Evolutionary conservation across 805 yeast species (phyloP).

Genomic region (Nakazawaea wickerhamii): DNA sequence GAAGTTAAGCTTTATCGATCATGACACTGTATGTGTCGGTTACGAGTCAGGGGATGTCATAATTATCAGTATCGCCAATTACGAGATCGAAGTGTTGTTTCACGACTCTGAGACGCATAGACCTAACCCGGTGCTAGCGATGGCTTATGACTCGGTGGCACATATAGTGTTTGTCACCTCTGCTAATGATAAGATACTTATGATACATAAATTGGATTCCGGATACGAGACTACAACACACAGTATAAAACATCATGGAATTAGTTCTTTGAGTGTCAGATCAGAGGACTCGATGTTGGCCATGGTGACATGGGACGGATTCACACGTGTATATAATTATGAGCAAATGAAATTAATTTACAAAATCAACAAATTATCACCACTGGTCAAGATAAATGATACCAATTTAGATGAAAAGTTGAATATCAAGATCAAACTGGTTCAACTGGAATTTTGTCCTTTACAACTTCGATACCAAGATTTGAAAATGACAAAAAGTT

Average conservation of each 20-base stretch:
- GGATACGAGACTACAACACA: conserved; percentile 1
- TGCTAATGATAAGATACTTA: conserved; percentile 34
- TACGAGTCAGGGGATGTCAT: conserved; percentile 69
- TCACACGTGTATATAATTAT: conserved; percentile 27
- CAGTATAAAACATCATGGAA: conserved; percentile 33
- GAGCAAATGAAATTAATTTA: not conserved
- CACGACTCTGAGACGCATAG: conserved; percentile 28
- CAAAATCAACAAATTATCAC: conserved; percentile 22
- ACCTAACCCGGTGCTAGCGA: conserved; percentile 52
- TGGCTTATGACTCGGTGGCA: conserved; percentile 26
- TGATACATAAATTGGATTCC: too few species aligned
- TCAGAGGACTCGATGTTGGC: conserved; percentile 24
- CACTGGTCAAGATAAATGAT: conserved; percentile 19
- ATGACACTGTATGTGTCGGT: conserved; percentile 42
- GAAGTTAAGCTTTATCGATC: conserved; percentile 40
- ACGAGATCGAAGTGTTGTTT: conserved; percentile 17
- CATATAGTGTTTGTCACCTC: conserved; percentile 39
- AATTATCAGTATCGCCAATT: conserved; percentile 21
- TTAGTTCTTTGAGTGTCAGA: conserved; percentile 23
- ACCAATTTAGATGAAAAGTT: conserved; percentile 13
- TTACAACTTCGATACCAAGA: conserved; percentile 18
- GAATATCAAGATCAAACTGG: conserved; percentile 17
- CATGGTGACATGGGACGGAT: conserved; percentile 50
- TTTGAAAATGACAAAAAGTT: conserved; percentile 10
- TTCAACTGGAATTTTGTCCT: conserved; percentile 18